phyloP scores from a whole-genome alignment of 2,329 filamentous ascomycete species.

The Nemania sp. region DNA sequence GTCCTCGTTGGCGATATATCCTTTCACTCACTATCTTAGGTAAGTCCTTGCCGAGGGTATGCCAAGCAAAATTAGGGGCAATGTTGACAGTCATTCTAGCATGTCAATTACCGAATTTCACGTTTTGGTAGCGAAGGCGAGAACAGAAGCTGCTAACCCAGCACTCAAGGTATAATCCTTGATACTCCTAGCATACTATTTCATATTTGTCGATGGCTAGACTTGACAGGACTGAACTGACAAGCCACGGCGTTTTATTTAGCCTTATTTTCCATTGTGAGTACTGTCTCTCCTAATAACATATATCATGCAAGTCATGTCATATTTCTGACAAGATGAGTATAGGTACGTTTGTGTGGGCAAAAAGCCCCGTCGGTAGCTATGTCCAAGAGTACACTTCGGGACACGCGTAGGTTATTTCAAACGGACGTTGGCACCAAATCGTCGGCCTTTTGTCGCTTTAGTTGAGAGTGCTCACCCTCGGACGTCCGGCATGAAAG shows the following conservation, averaged over 20 bases:
- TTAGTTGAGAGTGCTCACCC: slow-evolving; percentile 3
- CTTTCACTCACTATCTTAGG: slow-evolving; percentile 64
- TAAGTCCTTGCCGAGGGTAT: slow-evolving; percentile 49
- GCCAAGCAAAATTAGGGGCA: neutral
- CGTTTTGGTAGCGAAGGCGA: slow-evolving; percentile 63
- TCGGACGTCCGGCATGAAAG: slow-evolving; percentile 9
- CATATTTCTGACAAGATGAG: slow-evolving; percentile 34
- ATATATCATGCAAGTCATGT: slow-evolving; percentile 1
- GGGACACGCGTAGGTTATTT: slow-evolving; percentile 7
- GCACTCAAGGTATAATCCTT: slow-evolving; percentile 64
- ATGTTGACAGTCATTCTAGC: slow-evolving; percentile 52
- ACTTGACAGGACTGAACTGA: slow-evolving; percentile 39
- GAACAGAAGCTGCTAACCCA: slow-evolving; percentile 61
- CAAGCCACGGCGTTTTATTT: slow-evolving; percentile 28
- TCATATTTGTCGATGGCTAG: slow-evolving; percentile 26
- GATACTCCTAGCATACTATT: slow-evolving; percentile 11
- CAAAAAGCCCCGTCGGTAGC: slow-evolving; percentile 61
- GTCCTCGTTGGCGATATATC: slow-evolving; percentile 67
- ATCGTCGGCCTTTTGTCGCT: slow-evolving; percentile 16
- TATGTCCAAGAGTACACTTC: neutral
- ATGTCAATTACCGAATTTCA: slow-evolving; percentile 70
- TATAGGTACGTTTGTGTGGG: slow-evolving; percentile 72
- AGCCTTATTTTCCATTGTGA: slow-evolving; percentile 73
- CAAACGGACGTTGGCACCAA: neutral
- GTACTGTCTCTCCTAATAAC: slow-evolving; percentile 46